Percentiles rank a stretch among this genome's conserved stretches.
Evolutionary conservation across 2,329 filamentous ascomycete genomes (phyloP).

Genomic region (Stromatinia cepivora): DNA sequence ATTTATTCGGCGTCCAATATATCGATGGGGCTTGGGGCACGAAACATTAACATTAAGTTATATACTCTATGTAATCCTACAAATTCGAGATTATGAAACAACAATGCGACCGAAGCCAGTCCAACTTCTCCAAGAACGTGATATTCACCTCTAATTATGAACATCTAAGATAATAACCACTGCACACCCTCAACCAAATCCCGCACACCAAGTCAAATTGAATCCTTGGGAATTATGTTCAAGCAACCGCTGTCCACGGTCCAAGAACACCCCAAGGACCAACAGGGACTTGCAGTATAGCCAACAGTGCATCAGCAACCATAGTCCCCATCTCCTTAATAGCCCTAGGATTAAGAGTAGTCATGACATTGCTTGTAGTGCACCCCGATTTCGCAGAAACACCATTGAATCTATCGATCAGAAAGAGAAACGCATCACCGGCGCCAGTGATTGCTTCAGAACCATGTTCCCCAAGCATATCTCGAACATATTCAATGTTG

Average conservation of each 20-base stretch:
- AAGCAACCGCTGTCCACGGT: background rate
- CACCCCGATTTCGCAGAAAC: background rate
- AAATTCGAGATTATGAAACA: background rate
- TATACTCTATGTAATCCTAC: slow-evolving; percentile 9
- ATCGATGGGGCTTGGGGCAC: background rate
- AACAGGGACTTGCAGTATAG: background rate
- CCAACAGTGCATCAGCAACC: slow-evolving; percentile 12
- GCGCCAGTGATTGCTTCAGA: slow-evolving; percentile 42
- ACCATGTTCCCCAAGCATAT: slow-evolving; percentile 47
- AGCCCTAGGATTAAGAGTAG: background rate
- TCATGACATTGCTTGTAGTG: slow-evolving; percentile 8
- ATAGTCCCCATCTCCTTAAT: background rate
- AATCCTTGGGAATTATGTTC: no score
- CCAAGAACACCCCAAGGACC: background rate
- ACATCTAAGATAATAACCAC: background rate
- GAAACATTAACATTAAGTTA: background rate
- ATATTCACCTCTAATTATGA: background rate
- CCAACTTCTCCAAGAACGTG: background rate
- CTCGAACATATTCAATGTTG: slow-evolving; percentile 47
- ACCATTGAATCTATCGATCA: slow-evolving; percentile 30
- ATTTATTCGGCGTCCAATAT: slow-evolving; percentile 14
- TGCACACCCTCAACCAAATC: background rate
- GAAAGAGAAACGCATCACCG: slow-evolving; percentile 40
- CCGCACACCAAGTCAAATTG: background rate
- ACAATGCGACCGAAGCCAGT: background rate